Evolutionary conservation across 768 basidiomycete genomes (phyloP).

Genomic region (Rhodotorula diobovata): DNA sequence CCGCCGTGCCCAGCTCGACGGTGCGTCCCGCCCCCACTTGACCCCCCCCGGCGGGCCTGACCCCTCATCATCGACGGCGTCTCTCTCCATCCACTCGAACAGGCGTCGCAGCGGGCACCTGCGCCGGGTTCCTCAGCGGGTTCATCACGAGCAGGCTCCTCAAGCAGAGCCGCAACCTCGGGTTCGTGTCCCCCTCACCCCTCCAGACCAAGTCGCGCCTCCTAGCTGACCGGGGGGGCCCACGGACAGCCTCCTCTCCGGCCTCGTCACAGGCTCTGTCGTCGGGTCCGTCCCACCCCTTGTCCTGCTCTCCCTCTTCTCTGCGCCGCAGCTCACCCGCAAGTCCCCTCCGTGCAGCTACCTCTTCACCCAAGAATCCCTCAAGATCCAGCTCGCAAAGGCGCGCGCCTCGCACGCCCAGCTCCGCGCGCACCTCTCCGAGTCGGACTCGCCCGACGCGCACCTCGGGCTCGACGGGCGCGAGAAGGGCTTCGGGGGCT

Average conservation of each 20-base stretch:
- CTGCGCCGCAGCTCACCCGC: not conserved
- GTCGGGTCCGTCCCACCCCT: constrained; percentile 4
- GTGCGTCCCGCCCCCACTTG: not conserved
- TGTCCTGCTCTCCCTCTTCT: not conserved
- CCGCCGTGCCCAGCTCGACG: constrained; percentile 27
- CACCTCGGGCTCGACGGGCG: not conserved
- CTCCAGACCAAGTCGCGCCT: not conserved
- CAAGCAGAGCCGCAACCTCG: constrained; percentile 15
- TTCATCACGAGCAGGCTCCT: constrained; percentile 13
- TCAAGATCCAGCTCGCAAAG: constrained; percentile 29
- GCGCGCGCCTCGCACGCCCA: not conserved
- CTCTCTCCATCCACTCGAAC: too few species aligned
- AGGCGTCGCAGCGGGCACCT: constrained; percentile 32
- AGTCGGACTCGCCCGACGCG: too few species aligned
- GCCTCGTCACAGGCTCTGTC: constrained; percentile 9
- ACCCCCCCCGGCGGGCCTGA: not conserved
- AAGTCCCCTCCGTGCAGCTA: not conserved
- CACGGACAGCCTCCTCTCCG: not conserved
- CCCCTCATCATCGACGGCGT: not conserved
- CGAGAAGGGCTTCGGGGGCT: constrained; percentile 13
- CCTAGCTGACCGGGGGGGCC: too few species aligned
- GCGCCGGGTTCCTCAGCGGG: constrained; percentile 27
- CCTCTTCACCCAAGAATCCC: constrained; percentile 27
- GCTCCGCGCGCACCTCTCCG: not conserved
- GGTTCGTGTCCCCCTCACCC: not conserved